A percentile compares a stretch with the other conserved stretches of the same genome.
Evolutionary conservation across 2,329 filamentous ascomycete genomes (phyloP).

Genomic region (Pseudogymnoascus sp.): DNA sequence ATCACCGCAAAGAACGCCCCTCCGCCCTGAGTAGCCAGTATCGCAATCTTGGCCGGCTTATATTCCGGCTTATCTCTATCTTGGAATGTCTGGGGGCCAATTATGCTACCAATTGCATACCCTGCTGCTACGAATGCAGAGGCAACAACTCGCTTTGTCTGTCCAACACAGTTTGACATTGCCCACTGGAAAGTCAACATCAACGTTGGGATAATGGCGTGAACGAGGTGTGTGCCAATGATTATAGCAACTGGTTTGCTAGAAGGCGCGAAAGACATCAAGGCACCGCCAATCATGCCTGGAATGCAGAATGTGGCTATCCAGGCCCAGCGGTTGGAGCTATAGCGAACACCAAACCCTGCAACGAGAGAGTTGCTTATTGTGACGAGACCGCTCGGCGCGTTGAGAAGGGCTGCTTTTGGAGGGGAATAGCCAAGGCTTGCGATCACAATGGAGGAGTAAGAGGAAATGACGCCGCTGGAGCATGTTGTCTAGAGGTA

Average conservation of each 20-base stretch:
- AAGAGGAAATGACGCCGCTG: neutral
- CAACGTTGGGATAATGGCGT: conserved; percentile 36
- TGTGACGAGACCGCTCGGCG: conserved; percentile 36
- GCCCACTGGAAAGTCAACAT: conserved; percentile 32
- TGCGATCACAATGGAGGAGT: neutral
- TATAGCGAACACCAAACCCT: conserved; percentile 32
- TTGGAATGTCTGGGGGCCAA: conserved; percentile 48
- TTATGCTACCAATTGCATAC: conserved; percentile 47
- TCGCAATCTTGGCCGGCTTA: conserved; percentile 45
- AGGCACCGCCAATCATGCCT: conserved; percentile 38
- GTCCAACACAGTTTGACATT: conserved; percentile 31
- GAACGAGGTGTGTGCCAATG: conserved; percentile 38
- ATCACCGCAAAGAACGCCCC: conserved; percentile 20
- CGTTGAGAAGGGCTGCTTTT: conserved; percentile 37
- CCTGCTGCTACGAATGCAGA: conserved; percentile 40
- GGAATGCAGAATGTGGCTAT: conserved; percentile 39
- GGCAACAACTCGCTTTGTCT: conserved; percentile 44
- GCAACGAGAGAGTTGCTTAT: conserved; percentile 35
- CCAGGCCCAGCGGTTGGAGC: conserved; percentile 34
- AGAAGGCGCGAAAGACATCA: conserved; percentile 33
- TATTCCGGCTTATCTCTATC: conserved; percentile 43
- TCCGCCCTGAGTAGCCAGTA: conserved; percentile 33
- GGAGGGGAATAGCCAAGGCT: conserved; percentile 37
- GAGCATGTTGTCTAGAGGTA: neutral
- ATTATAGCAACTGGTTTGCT: conserved; percentile 36